Percentiles rank a stretch among this genome's conserved stretches.
Conservation (phyloP, 108 stramenopile genomes). For the Bacterosira constricta region DNA sequence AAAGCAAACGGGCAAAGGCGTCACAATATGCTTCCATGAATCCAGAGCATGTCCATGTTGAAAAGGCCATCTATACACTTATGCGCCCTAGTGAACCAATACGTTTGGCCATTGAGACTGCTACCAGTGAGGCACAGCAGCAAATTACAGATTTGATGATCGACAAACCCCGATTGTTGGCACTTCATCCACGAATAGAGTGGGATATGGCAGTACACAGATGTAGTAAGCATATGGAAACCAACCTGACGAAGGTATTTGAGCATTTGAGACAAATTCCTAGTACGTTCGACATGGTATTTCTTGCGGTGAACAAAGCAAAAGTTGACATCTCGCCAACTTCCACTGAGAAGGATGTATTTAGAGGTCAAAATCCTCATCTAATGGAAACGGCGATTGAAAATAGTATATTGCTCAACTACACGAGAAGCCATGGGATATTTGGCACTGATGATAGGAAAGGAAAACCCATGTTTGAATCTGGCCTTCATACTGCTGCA, state of each 20-base stretch:
- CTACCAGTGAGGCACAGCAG: slow-evolving; percentile 1
- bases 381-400: slow-evolving; percentile 42
- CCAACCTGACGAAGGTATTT: slow-evolving; percentile 65
- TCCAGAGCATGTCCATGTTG: slow-evolving; percentile 22
- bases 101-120: slow-evolving; percentile 10
- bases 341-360: slow-evolving; percentile 8
- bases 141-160: background rate
- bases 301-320: slow-evolving; percentile 29
- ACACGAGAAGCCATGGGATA: slow-evolving; percentile 16
- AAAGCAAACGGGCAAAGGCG: background rate
- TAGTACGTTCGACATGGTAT: slow-evolving; percentile 18
- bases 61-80: slow-evolving; percentile 24
- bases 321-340: slow-evolving; percentile 14
- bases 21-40: background rate
- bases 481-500: slow-evolving; percentile 50
- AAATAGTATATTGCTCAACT: slow-evolving; percentile 47
- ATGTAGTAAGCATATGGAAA: slow-evolving; percentile 60
- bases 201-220: slow-evolving; percentile 71
- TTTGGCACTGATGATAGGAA: background rate
- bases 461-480: slow-evolving; percentile 62
- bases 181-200: slow-evolving; percentile 81
- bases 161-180: slow-evolving; percentile 21
- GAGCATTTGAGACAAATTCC: slow-evolving; percentile 42
- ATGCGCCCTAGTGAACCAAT: slow-evolving; percentile 23
- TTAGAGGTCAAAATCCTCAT: slow-evolving; percentile 31